Base-by-base conservation (phyloP, 1,284 basidiomycete species). In the Porogramme epimiltina region DNA sequence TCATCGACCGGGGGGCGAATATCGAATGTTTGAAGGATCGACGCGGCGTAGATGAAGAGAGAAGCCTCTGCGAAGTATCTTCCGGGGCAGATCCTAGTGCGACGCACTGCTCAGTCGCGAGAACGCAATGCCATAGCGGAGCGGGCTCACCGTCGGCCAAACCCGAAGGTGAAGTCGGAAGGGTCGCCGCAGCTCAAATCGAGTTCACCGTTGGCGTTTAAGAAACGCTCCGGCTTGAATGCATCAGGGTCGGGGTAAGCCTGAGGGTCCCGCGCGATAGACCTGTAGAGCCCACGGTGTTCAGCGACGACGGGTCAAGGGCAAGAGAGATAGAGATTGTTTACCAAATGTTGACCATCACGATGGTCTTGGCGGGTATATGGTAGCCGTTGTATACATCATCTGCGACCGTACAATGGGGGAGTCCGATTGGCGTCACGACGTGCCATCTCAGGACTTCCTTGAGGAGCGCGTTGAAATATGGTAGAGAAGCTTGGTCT, bases 141-240 rank as follows among this genome's bases (percentile, higher is more conserved):
- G 15, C 8, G 8, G 8, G 15, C 15, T 8, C 15, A 31, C 20
- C 77, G 65, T 10, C 77, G 61, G 20, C 76, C 76, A 44, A 77
- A 78, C 1, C 76, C 76, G 52, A 78, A 79, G 10, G 74, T 72
- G 34, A 78, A 70, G 9, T 76, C 72, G 44, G 54, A 76, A 76
- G 23, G 68, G 63, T 45, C 67, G 58, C 33, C 77, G 42, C 8
- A 71, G 61, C 13, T 71, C 69, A 48, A 73, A 15, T 31, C 10
- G 52, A 51, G 33, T 37, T 59, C 48, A 5, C 11, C 55, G 19
- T 62, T 58, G n/a, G 50, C 51, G 25, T 56, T 53, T 22, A 70
- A 52, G 49, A 64, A 64, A 13, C 62, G 54, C 47, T 62, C 62
- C 15, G 62, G 62, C 8, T 45, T 51, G 50, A 62, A 62, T 3